Conservation (phyloP, 805 yeast species). For the Metschnikowia hibisci region DNA sequence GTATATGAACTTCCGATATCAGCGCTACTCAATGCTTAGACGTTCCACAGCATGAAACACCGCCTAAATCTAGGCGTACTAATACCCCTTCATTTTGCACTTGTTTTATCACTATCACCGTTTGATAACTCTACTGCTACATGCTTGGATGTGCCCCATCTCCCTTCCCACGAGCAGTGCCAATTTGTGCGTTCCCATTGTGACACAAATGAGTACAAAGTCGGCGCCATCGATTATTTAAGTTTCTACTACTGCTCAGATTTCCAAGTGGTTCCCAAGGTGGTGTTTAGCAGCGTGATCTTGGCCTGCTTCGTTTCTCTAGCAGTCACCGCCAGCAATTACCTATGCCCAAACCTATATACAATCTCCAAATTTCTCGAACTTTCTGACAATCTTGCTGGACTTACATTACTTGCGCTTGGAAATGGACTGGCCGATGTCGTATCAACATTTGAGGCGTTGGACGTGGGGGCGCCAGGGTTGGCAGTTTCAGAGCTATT, state of each 20-base stretch:
- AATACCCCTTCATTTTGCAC: not conserved
- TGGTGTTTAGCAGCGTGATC: slow-evolving; percentile 22
- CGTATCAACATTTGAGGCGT: slow-evolving; percentile 77
- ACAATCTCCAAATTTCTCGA: slow-evolving; percentile 58
- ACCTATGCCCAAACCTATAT: slow-evolving; percentile 72
- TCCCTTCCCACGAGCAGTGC: slow-evolving; percentile 30
- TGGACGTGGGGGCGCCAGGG: slow-evolving; percentile 64
- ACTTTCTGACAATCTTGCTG: slow-evolving; percentile 74
- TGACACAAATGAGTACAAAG: slow-evolving; percentile 21
- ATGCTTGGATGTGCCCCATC: slow-evolving; percentile 11
- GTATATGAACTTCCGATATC: too few relatives aligned
- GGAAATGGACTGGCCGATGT: slow-evolving; percentile 95
- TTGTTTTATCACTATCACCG: not conserved
- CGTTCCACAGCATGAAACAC: not conserved
- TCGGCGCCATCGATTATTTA: slow-evolving; percentile 39
- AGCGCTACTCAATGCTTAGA: too few relatives aligned
- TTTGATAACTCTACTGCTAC: slow-evolving; percentile 7
- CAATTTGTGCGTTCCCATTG: slow-evolving; percentile 34
- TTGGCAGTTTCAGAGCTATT: slow-evolving; percentile 87
- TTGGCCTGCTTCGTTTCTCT: slow-evolving; percentile 53
- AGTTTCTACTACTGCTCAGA: slow-evolving; percentile 29
- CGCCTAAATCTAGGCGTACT: not conserved
- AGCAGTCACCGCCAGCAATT: slow-evolving; percentile 80
- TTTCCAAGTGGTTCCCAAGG: slow-evolving; percentile 12
- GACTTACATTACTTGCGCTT: slow-evolving; percentile 80